Evolutionary conservation across 1,139 yeast species (phyloP).

Genomic region (Ogataea hybrid): DNA sequence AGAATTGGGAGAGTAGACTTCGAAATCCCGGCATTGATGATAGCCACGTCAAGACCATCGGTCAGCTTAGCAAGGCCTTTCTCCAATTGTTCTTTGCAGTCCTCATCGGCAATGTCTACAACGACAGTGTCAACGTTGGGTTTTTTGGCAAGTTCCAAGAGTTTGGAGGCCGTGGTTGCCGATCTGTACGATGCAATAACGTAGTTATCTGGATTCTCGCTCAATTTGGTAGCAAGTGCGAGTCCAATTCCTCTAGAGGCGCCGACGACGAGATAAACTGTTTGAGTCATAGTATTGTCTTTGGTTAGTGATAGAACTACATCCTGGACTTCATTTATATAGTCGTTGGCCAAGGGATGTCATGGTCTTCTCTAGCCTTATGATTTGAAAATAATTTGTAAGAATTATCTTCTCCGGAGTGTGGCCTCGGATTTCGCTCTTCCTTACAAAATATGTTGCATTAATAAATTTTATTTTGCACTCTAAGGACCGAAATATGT

Average conservation of each 20-base stretch:
- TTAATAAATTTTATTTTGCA: no score
- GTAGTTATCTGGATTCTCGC: conserved; percentile 22
- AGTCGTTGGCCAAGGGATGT: no score
- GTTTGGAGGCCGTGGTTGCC: conserved; percentile 6
- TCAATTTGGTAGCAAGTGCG: conserved; percentile 29
- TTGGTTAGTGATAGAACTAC: no score
- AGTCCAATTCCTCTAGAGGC: conserved; percentile 37
- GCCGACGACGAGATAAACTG: conserved; percentile 30
- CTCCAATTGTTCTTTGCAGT: conserved; percentile 15
- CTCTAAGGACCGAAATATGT: no score
- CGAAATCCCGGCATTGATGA: conserved; percentile 45
- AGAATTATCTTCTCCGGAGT: no score
- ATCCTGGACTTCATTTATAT: no score
- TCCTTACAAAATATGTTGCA: neutral
- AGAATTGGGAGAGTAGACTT: neutral
- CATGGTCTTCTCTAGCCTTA: no score
- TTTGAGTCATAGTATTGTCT: conserved; percentile 16
- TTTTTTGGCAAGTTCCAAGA: conserved; percentile 16
- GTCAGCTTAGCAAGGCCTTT: conserved; percentile 18
- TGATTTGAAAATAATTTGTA: no score
- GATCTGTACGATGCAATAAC: conserved; percentile 34
- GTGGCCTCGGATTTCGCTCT: neutral
- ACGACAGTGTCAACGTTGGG: conserved; percentile 24
- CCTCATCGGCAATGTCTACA: conserved; percentile 26
- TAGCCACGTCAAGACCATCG: conserved; percentile 43